Evolutionary conservation across 306 rosid genomes (phyloP).

Genomic region (Quercus rubra): DNA sequence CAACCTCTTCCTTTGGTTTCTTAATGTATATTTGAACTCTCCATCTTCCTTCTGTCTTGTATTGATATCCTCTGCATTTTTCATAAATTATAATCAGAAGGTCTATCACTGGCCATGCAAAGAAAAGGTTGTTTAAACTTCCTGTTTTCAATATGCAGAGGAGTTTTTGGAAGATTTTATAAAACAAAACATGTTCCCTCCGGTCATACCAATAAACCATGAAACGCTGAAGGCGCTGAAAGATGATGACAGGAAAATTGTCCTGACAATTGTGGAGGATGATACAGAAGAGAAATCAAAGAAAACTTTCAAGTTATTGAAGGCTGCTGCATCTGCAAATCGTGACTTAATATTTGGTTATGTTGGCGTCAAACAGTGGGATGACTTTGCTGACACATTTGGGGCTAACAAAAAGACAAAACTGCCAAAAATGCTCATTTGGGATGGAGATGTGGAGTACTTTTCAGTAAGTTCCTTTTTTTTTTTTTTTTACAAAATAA

Average conservation of each 20-base stretch:
- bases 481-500: not conserved
- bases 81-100: not conserved
- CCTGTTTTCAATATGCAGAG: constrained; percentile 48
- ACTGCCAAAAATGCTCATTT: constrained; percentile 80
- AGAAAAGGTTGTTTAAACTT: not conserved
- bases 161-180: constrained; percentile 76
- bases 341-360: constrained; percentile 85
- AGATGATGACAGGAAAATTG: constrained; percentile 78
- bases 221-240: constrained; percentile 66
- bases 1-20: not conserved
- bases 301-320: constrained; percentile 66
- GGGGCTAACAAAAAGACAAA: constrained; percentile 44
- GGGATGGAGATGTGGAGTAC: constrained; percentile 82
- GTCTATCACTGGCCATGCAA: not conserved
- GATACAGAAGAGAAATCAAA: constrained; percentile 65
- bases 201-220: constrained; percentile 63
- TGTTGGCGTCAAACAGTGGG: constrained; percentile 80
- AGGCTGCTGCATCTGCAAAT: constrained; percentile 94
- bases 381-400: constrained; percentile 79
- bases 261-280: constrained; percentile 77
- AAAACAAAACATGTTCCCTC: constrained; percentile 71
- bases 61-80: not conserved
- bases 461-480: constrained; percentile 45
- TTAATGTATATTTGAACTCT: not conserved
- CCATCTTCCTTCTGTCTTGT: not conserved